Evolutionary conservation across 441 rosid genomes (phyloP).

Genomic region (Gossypium gossypioides): DNA sequence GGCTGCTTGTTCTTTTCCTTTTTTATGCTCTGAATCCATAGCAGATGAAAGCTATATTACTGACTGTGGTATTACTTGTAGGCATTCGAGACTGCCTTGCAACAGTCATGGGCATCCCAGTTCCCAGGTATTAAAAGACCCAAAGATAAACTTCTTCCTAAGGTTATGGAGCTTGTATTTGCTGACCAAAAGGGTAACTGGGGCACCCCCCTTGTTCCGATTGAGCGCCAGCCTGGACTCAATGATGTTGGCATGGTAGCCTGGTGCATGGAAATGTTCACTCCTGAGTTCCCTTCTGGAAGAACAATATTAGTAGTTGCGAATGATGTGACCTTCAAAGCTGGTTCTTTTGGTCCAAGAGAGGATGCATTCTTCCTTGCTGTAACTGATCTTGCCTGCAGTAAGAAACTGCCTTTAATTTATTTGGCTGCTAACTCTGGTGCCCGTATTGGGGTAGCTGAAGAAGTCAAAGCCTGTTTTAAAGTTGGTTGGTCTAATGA

Average conservation of each 20-base stretch:
- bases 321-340: conserved; percentile 94
- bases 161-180: conserved; percentile 76
- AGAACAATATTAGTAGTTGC: conserved; percentile 69
- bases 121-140: conserved; percentile 38
- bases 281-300: conserved; percentile 96
- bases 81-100: conserved; percentile 91
- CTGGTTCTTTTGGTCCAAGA: conserved; percentile 96
- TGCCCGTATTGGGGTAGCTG: conserved; percentile 95
- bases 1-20: background rate
- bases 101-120: conserved; percentile 68
- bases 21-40: background rate
- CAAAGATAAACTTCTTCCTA: conserved; percentile 39
- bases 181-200: conserved; percentile 52
- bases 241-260: conserved; percentile 98
- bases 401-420: conserved; percentile 77
- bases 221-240: conserved; percentile 62
- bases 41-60: conserved; percentile 14
- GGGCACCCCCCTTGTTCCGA: conserved; percentile 62
- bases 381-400: conserved; percentile 88
- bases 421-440: conserved; percentile 99
- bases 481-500: conserved; percentile 96
- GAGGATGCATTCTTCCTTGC: conserved; percentile 97
- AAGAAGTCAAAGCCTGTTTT: conserved; percentile 87
- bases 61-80: conserved; percentile 29
- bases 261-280: conserved; percentile 84